Percentiles rank a stretch among this genome's conserved stretches.
phyloP scores from a whole-genome alignment of 2,329 filamentous ascomycete genomes.

The Paecilomyces fulvus region DNA sequence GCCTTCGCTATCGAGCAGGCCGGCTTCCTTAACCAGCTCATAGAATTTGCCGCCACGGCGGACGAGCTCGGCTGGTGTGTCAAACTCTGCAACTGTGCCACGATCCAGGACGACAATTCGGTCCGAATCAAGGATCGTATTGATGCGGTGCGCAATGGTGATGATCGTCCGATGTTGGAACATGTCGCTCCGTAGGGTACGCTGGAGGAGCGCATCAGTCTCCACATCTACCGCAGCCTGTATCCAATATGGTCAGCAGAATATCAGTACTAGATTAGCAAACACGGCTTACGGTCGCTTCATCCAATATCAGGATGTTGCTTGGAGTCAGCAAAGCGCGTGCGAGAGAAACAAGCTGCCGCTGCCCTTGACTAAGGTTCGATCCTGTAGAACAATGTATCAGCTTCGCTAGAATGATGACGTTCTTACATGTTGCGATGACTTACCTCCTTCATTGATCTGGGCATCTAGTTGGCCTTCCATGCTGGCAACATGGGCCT shows the following conservation, averaged over 20 bases:
- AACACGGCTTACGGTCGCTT: slow-evolving; percentile 64
- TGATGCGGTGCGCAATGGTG: slow-evolving; percentile 95
- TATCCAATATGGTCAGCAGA: slow-evolving; percentile 12
- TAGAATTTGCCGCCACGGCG: slow-evolving; percentile 73
- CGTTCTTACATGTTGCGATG: not conserved
- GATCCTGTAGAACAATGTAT: slow-evolving; percentile 52
- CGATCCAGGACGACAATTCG: slow-evolving; percentile 89
- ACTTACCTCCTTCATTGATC: slow-evolving; percentile 87
- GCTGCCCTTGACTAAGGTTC: slow-evolving; percentile 90
- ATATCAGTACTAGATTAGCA: not conserved
- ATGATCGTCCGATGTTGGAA: slow-evolving; percentile 95
- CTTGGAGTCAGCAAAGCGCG: slow-evolving; percentile 89
- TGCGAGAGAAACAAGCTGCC: slow-evolving; percentile 87
- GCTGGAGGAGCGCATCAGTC: slow-evolving; percentile 57
- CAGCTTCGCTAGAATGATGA: not conserved
- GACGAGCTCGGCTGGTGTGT: slow-evolving; percentile 71
- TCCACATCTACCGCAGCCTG: slow-evolving; percentile 62
- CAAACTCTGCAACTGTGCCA: slow-evolving; percentile 86
- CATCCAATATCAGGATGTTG: slow-evolving; percentile 94
- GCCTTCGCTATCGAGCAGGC: slow-evolving; percentile 51
- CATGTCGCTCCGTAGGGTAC: slow-evolving; percentile 53
- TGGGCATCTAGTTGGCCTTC: slow-evolving; percentile 80
- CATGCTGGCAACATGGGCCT: slow-evolving; percentile 82
- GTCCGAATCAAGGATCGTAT: slow-evolving; percentile 85
- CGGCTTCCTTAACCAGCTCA: slow-evolving; percentile 83